These are phyloP conservation scores for Emergomyces pasteurianus DNA, from an alignment of 2,329 filamentous ascomycete genomes.

Conservation along the genomic window DNA sequence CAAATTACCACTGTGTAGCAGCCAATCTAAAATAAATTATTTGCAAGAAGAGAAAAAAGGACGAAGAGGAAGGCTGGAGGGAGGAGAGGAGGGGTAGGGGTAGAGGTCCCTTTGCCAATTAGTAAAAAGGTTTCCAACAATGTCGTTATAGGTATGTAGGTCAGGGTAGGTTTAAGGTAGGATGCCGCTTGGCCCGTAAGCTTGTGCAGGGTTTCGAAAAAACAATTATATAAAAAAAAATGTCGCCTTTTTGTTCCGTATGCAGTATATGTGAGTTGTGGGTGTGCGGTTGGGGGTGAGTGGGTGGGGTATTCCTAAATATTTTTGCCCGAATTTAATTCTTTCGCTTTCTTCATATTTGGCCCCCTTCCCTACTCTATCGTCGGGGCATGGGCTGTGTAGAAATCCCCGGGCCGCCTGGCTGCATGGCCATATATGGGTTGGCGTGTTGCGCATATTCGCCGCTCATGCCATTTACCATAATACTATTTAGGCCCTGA, in stretches of 20 bases:
- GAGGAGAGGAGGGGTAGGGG: neutral
- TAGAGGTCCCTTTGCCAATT: neutral
- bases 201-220: neutral
- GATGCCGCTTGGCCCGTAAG: neutral
- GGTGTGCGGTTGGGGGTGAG: neutral
- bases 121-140: neutral
- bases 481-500: slow-evolving; percentile 50
- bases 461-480: slow-evolving; percentile 23
- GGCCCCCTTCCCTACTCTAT: slow-evolving; percentile 11
- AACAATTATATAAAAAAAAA: neutral
- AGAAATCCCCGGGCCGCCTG: slow-evolving; percentile 22
- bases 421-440: slow-evolving; percentile 34
- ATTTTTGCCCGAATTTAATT: neutral
- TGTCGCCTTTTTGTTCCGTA: too few relatives aligned
- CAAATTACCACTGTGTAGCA: neutral
- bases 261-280: too few relatives aligned
- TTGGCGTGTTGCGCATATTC: slow-evolving; percentile 28
- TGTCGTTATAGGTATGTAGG: neutral
- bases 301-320: neutral
- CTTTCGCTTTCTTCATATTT: neutral
- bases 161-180: neutral
- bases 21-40: slow-evolving; percentile 3
- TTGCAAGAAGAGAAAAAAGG: slow-evolving; percentile 10
- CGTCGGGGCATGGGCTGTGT: slow-evolving; percentile 25
- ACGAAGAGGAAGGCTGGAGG: too few relatives aligned